Evolutionary conservation across 2,329 filamentous ascomycete species (phyloP).

Genomic region (Botryotinia calthae): DNA sequence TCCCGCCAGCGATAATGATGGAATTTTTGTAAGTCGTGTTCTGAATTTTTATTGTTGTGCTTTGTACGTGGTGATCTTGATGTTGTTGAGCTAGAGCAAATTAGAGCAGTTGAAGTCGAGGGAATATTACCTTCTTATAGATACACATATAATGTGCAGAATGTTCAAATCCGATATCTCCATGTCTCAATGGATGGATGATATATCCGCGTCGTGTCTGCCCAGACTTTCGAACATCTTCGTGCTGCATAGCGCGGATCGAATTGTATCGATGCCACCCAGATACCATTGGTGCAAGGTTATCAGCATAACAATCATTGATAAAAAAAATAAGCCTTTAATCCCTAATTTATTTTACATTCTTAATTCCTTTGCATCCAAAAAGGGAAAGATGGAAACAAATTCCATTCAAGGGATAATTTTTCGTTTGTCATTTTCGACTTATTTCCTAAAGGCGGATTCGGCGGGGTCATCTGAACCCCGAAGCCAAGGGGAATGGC

Average conservation of each 20-base stretch:
- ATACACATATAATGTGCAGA: background rate
- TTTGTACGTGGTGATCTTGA: background rate
- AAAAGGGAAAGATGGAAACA: background rate
- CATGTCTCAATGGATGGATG: background rate
- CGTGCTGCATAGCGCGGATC: background rate
- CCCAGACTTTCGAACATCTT: background rate
- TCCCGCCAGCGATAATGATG: constrained; percentile 49
- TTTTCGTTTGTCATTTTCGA: background rate
- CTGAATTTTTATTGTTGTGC: background rate
- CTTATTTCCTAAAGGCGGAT: background rate
- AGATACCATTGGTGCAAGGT: background rate
- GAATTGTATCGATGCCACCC: background rate
- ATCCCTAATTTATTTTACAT: background rate
- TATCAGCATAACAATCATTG: background rate
- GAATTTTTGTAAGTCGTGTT: constrained; percentile 30
- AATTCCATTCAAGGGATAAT: background rate
- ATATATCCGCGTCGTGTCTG: background rate
- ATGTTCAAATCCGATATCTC: background rate
- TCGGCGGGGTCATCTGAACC: background rate
- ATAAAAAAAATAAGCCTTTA: background rate
- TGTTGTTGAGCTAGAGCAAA: background rate
- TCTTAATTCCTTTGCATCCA: background rate
- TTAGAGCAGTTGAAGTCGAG: background rate
- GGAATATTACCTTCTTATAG: background rate
- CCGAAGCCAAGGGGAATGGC: background rate